Percentiles rank a stretch among this genome's conserved stretches.
Conservation (phyloP, 257 asterid species). For the Scutellaria barbata region DNA sequence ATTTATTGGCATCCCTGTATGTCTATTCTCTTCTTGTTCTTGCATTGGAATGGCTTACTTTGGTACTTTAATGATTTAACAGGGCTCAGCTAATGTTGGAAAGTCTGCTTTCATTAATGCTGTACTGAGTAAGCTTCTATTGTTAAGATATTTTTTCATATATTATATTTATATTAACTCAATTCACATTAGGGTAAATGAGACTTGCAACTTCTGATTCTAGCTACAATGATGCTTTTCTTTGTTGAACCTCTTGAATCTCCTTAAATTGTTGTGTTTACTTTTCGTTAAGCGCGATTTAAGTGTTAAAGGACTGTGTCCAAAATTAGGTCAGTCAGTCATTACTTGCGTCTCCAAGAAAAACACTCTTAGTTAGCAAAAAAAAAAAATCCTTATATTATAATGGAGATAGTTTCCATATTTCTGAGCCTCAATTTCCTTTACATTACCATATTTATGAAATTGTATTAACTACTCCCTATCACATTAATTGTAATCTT, state of each 20-base stretch:
- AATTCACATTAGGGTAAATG: conserved; percentile 19
- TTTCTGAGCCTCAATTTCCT: conserved; percentile 6
- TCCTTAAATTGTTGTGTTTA: conserved; percentile 7
- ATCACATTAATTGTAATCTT: conserved; percentile 12
- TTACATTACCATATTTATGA: neutral
- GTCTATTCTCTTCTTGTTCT: conserved; percentile 7
- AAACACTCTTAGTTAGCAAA: neutral
- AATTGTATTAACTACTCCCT: neutral
- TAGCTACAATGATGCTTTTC: neutral
- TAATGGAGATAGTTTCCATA: neutral
- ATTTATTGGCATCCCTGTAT: neutral
- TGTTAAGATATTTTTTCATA: conserved; percentile 21
- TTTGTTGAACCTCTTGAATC: conserved; percentile 16
- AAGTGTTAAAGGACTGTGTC: neutral
- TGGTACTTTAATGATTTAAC: conserved; percentile 40
- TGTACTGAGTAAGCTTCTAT: conserved; percentile 71
- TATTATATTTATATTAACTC: neutral
- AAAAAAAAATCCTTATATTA: neutral
- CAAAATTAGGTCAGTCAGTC: conserved; percentile 9
- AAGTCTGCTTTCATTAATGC: conserved; percentile 98
- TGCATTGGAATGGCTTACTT: conserved; percentile 14
- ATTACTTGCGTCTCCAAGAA: neutral
- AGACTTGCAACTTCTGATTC: conserved; percentile 12
- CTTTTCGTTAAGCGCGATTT: neutral
- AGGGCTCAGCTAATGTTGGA: conserved; percentile 99